These are phyloP conservation scores for Crithidia acanthocephali DNA, from an alignment of 208 protist genomes.

Conservation along the genomic window DNA sequence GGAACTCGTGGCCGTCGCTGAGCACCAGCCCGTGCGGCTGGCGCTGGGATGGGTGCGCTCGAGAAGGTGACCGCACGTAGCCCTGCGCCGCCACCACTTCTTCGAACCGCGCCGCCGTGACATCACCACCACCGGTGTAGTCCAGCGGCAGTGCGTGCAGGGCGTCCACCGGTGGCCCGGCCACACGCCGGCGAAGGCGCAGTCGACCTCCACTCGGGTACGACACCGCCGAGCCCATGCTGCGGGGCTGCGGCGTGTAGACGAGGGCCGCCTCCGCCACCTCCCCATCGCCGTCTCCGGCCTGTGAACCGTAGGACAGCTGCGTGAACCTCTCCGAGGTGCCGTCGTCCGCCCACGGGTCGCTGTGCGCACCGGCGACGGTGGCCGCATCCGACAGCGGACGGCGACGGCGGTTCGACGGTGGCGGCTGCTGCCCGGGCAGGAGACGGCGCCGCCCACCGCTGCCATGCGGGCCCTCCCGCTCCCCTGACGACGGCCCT, in stretches of 20 bases:
- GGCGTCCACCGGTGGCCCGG: too few relatives aligned
- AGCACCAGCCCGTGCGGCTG: not conserved
- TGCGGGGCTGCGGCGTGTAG: not conserved
- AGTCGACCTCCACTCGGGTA: not conserved
- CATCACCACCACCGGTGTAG: not conserved
- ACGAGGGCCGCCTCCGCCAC: not conserved
- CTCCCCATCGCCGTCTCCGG: not conserved
- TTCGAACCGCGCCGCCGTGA: not conserved
- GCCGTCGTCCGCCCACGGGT: not conserved
- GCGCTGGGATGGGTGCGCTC: not conserved
- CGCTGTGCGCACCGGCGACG: not conserved
- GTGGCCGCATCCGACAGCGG: constrained; percentile 10
- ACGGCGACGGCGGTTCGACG: not conserved
- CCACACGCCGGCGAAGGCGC: not conserved
- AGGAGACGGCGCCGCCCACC: not conserved
- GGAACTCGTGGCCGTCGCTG: not conserved
- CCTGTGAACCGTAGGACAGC: not conserved
- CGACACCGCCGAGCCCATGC: not conserved
- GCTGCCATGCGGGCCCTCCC: not conserved
- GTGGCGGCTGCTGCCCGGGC: not conserved
- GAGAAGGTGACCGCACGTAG: not conserved
- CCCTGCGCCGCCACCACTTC: not conserved
- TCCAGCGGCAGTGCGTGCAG: not conserved
- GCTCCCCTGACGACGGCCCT: not conserved
- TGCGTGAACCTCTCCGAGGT: not conserved